Evolutionary conservation across 305 asterid species (phyloP).

Genomic region (Fraxinus platypoda): DNA sequence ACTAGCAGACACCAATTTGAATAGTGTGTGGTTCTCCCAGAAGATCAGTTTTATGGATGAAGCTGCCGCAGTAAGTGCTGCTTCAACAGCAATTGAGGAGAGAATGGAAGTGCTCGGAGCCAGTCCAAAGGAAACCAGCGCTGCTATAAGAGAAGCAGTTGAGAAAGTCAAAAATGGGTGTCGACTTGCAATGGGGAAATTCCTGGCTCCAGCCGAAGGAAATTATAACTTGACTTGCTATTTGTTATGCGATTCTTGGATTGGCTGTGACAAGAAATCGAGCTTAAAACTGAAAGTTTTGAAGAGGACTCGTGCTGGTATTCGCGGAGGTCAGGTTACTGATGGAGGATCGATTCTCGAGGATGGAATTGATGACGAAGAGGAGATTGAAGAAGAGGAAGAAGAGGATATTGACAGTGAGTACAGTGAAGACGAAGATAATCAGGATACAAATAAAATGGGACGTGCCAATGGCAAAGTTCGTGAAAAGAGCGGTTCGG

Average conservation of each 20-base stretch:
- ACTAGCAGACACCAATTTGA: slow-evolving; percentile 71
- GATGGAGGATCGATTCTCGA: slow-evolving; percentile 43
- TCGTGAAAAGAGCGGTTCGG: slow-evolving; percentile 41
- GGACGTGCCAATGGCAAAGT: slow-evolving; percentile 35
- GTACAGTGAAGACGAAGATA: slow-evolving; percentile 76
- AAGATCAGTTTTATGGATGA: slow-evolving; percentile 69
- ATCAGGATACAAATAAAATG: slow-evolving; percentile 27
- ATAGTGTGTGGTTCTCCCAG: slow-evolving; percentile 79
- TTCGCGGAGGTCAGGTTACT: slow-evolving; percentile 43
- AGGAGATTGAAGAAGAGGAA: slow-evolving; percentile 49
- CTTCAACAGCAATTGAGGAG: slow-evolving; percentile 62
- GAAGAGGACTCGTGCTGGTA: slow-evolving; percentile 71
- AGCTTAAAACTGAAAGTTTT: slow-evolving; percentile 57
- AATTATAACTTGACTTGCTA: slow-evolving; percentile 68
- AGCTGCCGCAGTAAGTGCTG: slow-evolving; percentile 56
- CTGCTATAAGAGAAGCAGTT: slow-evolving; percentile 64
- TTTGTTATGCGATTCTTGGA: slow-evolving; percentile 80
- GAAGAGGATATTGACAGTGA: slow-evolving; percentile 76
- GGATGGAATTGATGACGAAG: slow-evolving; percentile 55
- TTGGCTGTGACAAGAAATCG: slow-evolving; percentile 63
- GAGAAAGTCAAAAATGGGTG: slow-evolving; percentile 67
- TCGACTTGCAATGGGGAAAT: slow-evolving; percentile 71
- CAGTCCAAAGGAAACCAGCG: slow-evolving; percentile 50
- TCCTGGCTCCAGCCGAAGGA: slow-evolving; percentile 70
- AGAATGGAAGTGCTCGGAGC: slow-evolving; percentile 69